These are phyloP conservation scores for Sphagnum contortum DNA, from an alignment of 225 moss, liverwort and hornwort species.

Conservation along the genomic window DNA sequence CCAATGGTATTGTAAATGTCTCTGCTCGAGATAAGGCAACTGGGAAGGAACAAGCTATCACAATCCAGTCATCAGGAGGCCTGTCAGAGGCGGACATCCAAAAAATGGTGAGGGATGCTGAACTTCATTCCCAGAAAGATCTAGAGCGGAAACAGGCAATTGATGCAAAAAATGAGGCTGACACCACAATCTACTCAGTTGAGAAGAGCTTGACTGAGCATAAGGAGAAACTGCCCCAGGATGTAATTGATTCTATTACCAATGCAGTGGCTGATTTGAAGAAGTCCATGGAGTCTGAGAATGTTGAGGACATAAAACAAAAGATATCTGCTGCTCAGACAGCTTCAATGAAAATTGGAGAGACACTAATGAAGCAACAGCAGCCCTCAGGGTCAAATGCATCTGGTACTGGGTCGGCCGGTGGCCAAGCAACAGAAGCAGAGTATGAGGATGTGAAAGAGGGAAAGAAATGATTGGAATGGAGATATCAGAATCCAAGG, in stretches of 20 bases:
- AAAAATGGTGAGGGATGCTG: conserved; percentile 93
- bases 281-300: conserved; percentile 47
- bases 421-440: conserved; percentile 68
- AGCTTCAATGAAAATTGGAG: conserved; percentile 84
- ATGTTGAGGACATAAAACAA: conserved; percentile 45
- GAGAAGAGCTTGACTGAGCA: conserved; percentile 79
- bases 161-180: conserved; percentile 82
- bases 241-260: conserved; percentile 40
- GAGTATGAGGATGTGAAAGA: conserved; percentile 78
- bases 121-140: conserved; percentile 69
- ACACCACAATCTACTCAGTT: conserved; percentile 46
- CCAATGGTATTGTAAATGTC: conserved; percentile 88
- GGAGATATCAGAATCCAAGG: background rate
- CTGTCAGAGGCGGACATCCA: conserved; percentile 74
- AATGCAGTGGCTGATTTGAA: conserved; percentile 54
- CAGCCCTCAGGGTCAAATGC: conserved; percentile 14
- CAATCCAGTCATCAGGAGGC: conserved; percentile 91
- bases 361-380: conserved; percentile 43
- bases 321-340: conserved; percentile 50
- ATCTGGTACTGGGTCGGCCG: conserved; percentile 9
- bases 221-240: conserved; percentile 70
- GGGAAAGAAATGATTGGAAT: conserved; percentile 46
- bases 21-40: conserved; percentile 84
- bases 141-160: conserved; percentile 83
- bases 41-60: conserved; percentile 78